A percentile compares a stretch with the other conserved stretches of the same genome.
Conservation (phyloP, 2,329 filamentous ascomycete species). For the Fusarium longipes region DNA sequence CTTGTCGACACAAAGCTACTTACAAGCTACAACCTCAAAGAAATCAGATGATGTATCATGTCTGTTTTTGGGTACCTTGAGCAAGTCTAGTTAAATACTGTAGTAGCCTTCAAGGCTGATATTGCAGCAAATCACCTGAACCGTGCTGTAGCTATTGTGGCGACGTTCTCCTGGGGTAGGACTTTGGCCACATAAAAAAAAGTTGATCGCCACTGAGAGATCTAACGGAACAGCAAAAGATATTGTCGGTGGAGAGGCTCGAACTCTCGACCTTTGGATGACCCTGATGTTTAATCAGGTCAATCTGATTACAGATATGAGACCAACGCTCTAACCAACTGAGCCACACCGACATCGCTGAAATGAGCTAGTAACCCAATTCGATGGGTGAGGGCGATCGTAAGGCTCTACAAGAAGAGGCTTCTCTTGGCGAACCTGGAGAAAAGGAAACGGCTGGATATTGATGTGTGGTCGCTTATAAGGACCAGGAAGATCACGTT, state of each 20-base stretch:
- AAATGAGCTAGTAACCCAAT: neutral
- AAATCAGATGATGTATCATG: neutral
- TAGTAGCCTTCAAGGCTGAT: too few relatives aligned
- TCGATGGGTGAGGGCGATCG: neutral
- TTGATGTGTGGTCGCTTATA: neutral
- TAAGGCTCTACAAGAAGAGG: slow-evolving; percentile 4
- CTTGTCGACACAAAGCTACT: too few relatives aligned
- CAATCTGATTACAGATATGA: slow-evolving; percentile 40
- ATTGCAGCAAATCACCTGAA: neutral
- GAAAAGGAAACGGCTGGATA: neutral
- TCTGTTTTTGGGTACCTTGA: too few relatives aligned
- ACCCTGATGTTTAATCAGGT: slow-evolving; percentile 40
- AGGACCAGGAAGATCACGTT: neutral
- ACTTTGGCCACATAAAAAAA: neutral
- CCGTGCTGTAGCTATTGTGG: neutral
- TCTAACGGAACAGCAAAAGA: neutral
- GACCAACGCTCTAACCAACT: slow-evolving; percentile 49
- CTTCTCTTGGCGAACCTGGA: neutral
- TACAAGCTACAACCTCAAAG: neutral
- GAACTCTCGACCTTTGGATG: slow-evolving; percentile 49
- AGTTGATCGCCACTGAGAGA: neutral
- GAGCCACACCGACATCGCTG: slow-evolving; percentile 43
- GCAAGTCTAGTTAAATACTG: too few relatives aligned
- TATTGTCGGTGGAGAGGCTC: slow-evolving; percentile 45
- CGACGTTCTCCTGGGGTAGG: neutral